Evolutionary conservation across 768 basidiomycete species (phyloP).

Genomic region (Lanmaoa rubissima): DNA sequence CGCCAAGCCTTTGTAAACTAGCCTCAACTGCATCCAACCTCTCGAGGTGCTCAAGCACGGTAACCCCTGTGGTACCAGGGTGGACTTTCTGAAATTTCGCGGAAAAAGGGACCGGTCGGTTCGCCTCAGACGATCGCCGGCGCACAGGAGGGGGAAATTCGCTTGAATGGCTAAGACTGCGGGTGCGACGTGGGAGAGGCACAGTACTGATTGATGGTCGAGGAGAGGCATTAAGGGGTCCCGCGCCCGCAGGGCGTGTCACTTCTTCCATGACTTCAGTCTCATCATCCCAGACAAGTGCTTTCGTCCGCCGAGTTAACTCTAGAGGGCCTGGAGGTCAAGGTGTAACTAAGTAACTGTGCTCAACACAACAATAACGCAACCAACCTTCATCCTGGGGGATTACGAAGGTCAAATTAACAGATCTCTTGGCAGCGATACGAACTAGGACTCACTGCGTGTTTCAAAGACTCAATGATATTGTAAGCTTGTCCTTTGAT

Average conservation of each 20-base stretch:
- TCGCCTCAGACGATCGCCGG: constrained; percentile 58
- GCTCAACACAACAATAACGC: neutral
- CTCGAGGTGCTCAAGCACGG: constrained; percentile 82
- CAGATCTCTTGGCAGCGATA: neutral
- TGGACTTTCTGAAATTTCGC: constrained; percentile 83
- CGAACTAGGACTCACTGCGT: constrained; percentile 51
- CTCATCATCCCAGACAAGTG: constrained; percentile 85
- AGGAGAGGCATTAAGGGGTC: constrained; percentile 48
- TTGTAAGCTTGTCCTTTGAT: constrained; percentile 94
- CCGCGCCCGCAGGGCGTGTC: constrained; percentile 30
- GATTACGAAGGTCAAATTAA: constrained; percentile 5
- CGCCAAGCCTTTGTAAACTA: constrained; percentile 69
- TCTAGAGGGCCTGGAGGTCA: constrained; percentile 73
- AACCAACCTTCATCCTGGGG: constrained; percentile 69
- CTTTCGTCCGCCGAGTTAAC: constrained; percentile 77
- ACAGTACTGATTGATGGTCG: constrained; percentile 60
- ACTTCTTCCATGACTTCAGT: constrained; percentile 65
- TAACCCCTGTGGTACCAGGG: constrained; percentile 84
- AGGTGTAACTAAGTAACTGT: constrained; percentile 4
- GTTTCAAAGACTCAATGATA: constrained; percentile 79
- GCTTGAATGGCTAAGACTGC: constrained; percentile 56
- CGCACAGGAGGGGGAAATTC: constrained; percentile 77
- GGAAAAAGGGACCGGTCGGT: constrained; percentile 78
- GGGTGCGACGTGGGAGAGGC: constrained; percentile 51
- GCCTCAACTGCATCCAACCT: constrained; percentile 82